Conservation (phyloP, 495 filamentous ascomycete species). For the Neurospora intermedia region DNA sequence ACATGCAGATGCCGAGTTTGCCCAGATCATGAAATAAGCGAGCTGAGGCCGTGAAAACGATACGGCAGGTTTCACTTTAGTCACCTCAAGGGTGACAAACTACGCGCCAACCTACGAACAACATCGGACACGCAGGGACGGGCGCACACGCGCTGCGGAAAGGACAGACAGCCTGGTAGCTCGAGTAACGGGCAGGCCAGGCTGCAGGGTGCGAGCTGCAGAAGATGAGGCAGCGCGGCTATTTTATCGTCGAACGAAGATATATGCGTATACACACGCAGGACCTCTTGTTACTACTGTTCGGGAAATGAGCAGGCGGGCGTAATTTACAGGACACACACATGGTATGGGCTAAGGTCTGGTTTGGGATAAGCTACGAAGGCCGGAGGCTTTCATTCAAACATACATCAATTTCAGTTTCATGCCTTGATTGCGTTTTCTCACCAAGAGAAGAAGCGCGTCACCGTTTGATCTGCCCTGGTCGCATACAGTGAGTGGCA, state of each 20-base stretch:
- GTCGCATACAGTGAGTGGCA: neutral
- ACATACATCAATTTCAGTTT: neutral
- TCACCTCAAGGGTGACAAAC: neutral
- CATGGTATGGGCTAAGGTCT: neutral
- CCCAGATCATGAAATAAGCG: constrained; percentile 63
- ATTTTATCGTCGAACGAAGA: neutral
- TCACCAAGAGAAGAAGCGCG: neutral
- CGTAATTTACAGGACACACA: neutral
- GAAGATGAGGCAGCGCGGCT: neutral
- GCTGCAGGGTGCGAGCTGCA: neutral
- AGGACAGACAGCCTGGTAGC: neutral
- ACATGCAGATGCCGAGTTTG: constrained; percentile 77
- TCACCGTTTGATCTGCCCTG: neutral
- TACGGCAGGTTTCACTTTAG: neutral
- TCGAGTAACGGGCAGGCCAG: neutral
- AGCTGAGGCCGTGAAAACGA: neutral
- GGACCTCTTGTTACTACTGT: neutral
- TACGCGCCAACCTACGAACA: neutral
- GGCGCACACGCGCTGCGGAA: neutral
- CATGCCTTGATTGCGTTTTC: neutral
- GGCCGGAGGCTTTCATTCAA: neutral
- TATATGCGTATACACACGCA: neutral
- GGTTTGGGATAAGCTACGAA: neutral
- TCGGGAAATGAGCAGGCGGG: neutral
- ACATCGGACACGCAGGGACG: neutral